phyloP scores from a whole-genome alignment of 2,329 filamentous ascomycete genomes.

The Colletotrichum siamense region DNA sequence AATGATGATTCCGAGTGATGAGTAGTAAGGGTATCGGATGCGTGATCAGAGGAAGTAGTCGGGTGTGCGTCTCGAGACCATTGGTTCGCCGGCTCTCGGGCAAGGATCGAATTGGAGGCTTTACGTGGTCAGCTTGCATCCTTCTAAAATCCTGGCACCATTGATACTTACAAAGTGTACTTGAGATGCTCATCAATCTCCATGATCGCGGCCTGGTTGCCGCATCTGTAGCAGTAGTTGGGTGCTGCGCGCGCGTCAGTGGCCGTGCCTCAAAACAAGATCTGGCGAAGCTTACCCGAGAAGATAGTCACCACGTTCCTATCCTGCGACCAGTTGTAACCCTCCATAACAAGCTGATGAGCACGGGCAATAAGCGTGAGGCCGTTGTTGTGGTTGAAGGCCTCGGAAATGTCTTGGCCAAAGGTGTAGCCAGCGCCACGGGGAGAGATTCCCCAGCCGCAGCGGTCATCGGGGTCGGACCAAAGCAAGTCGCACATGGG shows the following conservation, averaged over 20 bases:
- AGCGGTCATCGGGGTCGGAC: constrained; percentile 97
- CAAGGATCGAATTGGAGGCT: constrained; percentile 99
- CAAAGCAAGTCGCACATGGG: constrained; percentile 98
- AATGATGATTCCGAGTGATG: background rate
- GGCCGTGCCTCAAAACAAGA: constrained; percentile 23
- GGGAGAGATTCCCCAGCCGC: constrained; percentile 94
- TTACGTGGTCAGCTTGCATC: constrained; percentile 29
- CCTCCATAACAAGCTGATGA: constrained; percentile 99
- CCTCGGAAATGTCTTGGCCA: constrained; percentile 96
- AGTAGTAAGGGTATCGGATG: constrained; percentile 16
- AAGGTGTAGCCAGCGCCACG: constrained; percentile 95
- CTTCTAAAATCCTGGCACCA: background rate
- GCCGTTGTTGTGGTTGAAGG: constrained; percentile 99
- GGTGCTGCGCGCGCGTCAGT: constrained; percentile 57
- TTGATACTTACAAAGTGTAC: constrained; percentile 87
- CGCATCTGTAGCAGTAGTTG: constrained; percentile 98
- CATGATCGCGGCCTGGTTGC: constrained; percentile 99
- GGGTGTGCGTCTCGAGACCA: constrained; percentile 97
- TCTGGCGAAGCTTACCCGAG: constrained; percentile 67
- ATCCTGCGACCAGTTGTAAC: constrained; percentile 99
- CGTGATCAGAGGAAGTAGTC: constrained; percentile 92
- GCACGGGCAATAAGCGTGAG: constrained; percentile 94
- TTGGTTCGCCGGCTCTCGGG: constrained; percentile 94
- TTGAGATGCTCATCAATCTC: constrained; percentile 99
- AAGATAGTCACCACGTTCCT: constrained; percentile 99